Evolutionary conservation across 176 grass and related monocot genomes (phyloP), one percentile per base, ranked within the genome.

Genomic region (Luzula sylvatica): DNA sequence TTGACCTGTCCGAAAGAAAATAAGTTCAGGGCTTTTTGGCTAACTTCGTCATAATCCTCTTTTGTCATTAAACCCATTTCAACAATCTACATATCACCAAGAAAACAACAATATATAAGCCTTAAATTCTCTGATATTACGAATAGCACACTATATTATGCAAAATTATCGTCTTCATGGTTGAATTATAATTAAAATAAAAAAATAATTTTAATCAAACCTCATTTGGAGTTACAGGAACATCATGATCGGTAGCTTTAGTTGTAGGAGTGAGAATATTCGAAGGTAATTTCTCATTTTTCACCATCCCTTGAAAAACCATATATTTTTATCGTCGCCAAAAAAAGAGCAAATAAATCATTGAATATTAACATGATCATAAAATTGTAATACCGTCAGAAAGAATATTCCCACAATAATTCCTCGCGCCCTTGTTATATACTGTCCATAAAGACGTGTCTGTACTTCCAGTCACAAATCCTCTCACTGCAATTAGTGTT

Each of bases 261-360:
- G 85, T 98, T 20, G 92, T 98, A 25, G 92, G 85, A 23, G 92
- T 98, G 51, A 90, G 74, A 50, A 90, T 90, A 83, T 90, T 98
- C 38, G 46, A 30, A 42, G 74, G 28, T 15, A 98, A 50, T 56
- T 76, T 98, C 64, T 90, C 45, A 59, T 90, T 98, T 53, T 98
- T 98, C 42, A 86, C 72, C 81, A 98, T 82, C n/a, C 85, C 92
- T 93, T 50, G 8, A 69, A 11, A 8, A 40, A 49, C 56, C n/a
- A 38, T 52, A 13, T 7, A 7, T n/a, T n/a, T n/a, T n/a, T n/a
- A n/a, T n/a, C n/a, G n/a, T 12, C 39, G 11, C 46, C 43, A 76
- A 4, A 26, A 38, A 2, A 77, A 4, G 11, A 61, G 21, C 25
- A 67, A 12, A 30, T 2, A 46, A 15, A 13, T 0, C 50, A 47